Conservation (phyloP, 2,329 filamentous ascomycete genomes). For the Alternaria infectoria region DNA sequence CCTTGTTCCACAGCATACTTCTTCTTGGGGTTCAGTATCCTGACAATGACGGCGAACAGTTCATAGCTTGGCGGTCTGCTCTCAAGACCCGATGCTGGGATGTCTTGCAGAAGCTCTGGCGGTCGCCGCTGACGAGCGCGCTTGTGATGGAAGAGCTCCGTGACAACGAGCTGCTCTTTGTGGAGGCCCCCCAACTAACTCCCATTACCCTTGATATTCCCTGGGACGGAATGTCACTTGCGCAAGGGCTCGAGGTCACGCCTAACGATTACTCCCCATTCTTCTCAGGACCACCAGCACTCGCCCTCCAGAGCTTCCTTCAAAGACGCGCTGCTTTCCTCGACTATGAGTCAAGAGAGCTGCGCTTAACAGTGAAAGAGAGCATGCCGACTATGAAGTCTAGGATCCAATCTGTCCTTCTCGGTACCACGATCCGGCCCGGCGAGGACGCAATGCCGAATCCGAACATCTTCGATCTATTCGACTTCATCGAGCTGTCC, state of each 20-base stretch:
- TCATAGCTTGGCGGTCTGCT: constrained; percentile 50
- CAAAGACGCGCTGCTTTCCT: constrained; percentile 76
- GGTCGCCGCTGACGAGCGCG: constrained; percentile 75
- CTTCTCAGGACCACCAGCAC: constrained; percentile 69
- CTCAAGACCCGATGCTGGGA: constrained; percentile 56
- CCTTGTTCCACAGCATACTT: constrained; percentile 84
- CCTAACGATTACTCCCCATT: constrained; percentile 62
- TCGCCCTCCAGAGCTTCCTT: constrained; percentile 78
- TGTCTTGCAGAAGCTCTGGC: constrained; percentile 83
- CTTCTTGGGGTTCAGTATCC: constrained; percentile 74
- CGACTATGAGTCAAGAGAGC: constrained; percentile 84
- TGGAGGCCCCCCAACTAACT: constrained; percentile 73
- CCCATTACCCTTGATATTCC: constrained; percentile 71
- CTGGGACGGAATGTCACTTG: constrained; percentile 74
- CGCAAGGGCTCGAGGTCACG: constrained; percentile 46
- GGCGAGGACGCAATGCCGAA: constrained; percentile 71
- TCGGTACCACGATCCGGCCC: constrained; percentile 74
- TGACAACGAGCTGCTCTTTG: constrained; percentile 78
- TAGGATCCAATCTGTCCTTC: constrained; percentile 66
- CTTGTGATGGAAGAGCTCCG: constrained; percentile 82
- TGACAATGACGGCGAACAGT: constrained; percentile 58
- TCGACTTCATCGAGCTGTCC: constrained; percentile 82
- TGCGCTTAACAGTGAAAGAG: constrained; percentile 76
- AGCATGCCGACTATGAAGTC: constrained; percentile 63
- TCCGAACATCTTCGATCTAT: constrained; percentile 85